A percentile compares a stretch with the other conserved stretches of the same genome.
Evolutionary conservation across 2,329 filamentous ascomycete genomes (phyloP).

Genomic region (Ophiostoma sp.): DNA sequence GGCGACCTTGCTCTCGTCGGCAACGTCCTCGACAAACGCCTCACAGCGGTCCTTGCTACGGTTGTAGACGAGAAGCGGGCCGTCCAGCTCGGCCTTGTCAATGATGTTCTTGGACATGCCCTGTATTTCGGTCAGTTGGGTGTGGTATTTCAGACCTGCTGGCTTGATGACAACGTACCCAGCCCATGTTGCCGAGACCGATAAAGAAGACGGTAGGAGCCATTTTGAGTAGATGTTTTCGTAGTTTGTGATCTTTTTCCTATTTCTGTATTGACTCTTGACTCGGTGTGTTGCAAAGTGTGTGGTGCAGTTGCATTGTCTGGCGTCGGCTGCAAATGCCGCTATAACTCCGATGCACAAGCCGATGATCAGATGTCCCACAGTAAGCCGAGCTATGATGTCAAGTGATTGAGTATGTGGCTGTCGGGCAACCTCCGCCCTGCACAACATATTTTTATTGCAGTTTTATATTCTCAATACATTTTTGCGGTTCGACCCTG

Average conservation of each 20-base stretch:
- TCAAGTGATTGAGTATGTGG: neutral
- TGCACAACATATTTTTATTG: neutral
- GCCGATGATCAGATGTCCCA: neutral
- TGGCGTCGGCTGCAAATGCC: neutral
- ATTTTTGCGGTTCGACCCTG: no score
- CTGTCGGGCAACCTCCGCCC: neutral
- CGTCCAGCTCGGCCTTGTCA: slow-evolving; percentile 65
- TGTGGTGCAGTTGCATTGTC: neutral
- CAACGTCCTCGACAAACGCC: slow-evolving; percentile 53
- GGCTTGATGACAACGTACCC: slow-evolving; percentile 43
- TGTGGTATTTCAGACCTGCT: neutral
- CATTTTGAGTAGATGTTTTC: slow-evolving; percentile 36
- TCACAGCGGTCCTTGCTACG: slow-evolving; percentile 57
- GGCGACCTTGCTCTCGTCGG: slow-evolving; percentile 57
- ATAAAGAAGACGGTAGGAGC: slow-evolving; percentile 66
- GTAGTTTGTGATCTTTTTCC: neutral
- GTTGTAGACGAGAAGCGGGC: slow-evolving; percentile 75
- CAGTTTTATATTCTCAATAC: neutral
- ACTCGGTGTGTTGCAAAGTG: neutral
- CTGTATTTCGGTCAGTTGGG: slow-evolving; percentile 38
- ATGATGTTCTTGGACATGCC: slow-evolving; percentile 82
- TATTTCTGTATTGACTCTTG: neutral
- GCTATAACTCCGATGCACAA: neutral
- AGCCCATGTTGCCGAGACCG: slow-evolving; percentile 83
- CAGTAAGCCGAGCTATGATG: neutral